Evolutionary conservation across 2,329 filamentous ascomycete species (phyloP), one percentile per base, ranked within the genome.

Genomic region (Botrytis squamosa): DNA sequence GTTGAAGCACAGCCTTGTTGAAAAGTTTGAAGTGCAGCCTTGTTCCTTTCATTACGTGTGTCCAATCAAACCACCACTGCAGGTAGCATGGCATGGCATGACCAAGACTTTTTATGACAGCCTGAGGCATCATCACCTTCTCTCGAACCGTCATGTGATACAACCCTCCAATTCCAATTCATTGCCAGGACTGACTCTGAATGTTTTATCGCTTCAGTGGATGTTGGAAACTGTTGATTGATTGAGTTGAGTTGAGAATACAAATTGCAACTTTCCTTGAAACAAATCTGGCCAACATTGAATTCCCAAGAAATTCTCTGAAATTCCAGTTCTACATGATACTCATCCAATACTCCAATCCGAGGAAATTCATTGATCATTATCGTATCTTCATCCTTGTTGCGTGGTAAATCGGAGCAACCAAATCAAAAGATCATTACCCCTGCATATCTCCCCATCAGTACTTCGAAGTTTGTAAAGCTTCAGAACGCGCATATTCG

Each of bases 401-500:
- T 60, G 52, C 40, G 8, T 46, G 29, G 36, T 42, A 16, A 52
- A 40, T 20, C 44, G 29, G 29, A 69, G 52, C 63, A 68, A 42
- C 62, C 63, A 67, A 52, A 59, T 5, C 36, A 46, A 67, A 67
- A 66, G 62, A 66, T n/a, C 65, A 44, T 33, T 63, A 72, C 71
- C 71, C 71, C 71, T 72, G 71, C 57, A 72, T 67, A 57, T 60
- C 57, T 72, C 60, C 38, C 71, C 55, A 68, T 68, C 64, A 72
- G 22, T 69, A 68, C 71, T 69, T 49, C 42, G 71, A 67, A 69
- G 71, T 68, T 67, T 66, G 63, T 57, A 57, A 66, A 67, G 62
- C 70, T 72, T 68, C 63, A 68, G 52, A 40, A 72, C 71, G 71
- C 71, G 71, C 71, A 72, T 72, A 66, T 57, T 71, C 70, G 29